Evolutionary conservation across 108 stramenopile species (phyloP), one percentile per base, ranked within the genome.

Genomic region (Cyclostephanos tholiformis): DNA sequence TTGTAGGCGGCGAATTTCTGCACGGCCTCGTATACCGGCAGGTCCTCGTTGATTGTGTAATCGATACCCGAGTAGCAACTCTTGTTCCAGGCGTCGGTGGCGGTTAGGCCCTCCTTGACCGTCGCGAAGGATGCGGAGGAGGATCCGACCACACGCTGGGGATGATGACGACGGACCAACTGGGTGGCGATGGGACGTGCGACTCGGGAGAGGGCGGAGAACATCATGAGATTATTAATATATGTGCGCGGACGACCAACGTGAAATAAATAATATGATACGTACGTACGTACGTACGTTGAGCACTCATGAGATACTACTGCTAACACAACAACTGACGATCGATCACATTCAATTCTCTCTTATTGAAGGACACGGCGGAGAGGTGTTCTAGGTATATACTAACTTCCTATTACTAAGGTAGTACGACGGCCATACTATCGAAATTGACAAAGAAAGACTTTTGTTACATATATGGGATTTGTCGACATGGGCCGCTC

Each of bases 1-100:
- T 87, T 95, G 84, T 83, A 91, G 25, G 94, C 96, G 27, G 94
- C 93, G 79, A 97, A 95, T 67, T 91, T 87, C 73, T 96, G 96
- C 17, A 96, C 92, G 26, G 93, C 95, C 46, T 96, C 95, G 73
- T 90, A 92, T n/a, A 96, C 94, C 9, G 85, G 82, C 25, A 88
- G 80, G 51, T 94, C 88, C 52, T 96, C 90, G 20, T 71, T 67
- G 76, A 97, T 91, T 38, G 87, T 86, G 77, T 87, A 97, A 49
- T 96, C 90, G 53, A 96, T 96, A 44, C 87, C 85, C 55, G 74
- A 81, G 91, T 96, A 96, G 59, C 95, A 90, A 61, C 87, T 89
- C 63, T 93, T 82, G 48, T 88, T 67, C 69, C 88, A 85, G 20
- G 97, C 95, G 64, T 91, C 89, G 23, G 79, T 87, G 77, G 93